Evolutionary conservation across 805 yeast genomes (phyloP), one percentile per base, ranked within the genome.

Genomic region (Candida railenensis): DNA sequence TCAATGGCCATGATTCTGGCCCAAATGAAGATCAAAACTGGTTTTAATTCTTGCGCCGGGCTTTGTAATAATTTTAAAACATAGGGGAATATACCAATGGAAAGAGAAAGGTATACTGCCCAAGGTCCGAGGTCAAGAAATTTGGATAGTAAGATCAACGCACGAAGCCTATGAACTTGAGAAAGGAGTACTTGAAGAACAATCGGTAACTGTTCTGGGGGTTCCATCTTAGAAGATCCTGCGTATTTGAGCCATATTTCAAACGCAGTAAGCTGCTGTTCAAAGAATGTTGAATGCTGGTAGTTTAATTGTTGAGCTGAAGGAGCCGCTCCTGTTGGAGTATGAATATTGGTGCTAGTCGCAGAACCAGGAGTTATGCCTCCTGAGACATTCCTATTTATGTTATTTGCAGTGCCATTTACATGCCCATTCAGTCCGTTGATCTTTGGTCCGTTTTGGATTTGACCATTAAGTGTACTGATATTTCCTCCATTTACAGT

Each of bases 1-100:
- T 92, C 98, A 20, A 94, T 95, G 2, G 97, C 91, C 94, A 94
- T 89, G 19, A 94, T 89, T 53, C 98, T 76, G 0, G 98, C 96
- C 99, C 99, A 94, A 45, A 94, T 94, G 58, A 92, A 94, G 1
- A 94, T 94, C 47, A 94, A 68, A 2, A 92, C 96, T 0, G 98
- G 98, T 57, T 90, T 90, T 48, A 94, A 73, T 58, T 94, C 98
- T 22, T 89, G 95, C 0, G 98, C 97, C 0, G 98, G 98, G 49
- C 95, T 85, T 61, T 92, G 98, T 30, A 94, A 69, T 19, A 94
- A 74, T 56, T 91, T 89, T 45, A 92, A 71, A 28, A 94, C 96
- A 60, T 94, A 94, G 0, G 98, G 98, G 65, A 92, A 94, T 25
- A 94, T 92, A 19, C 98, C 98, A 53, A 94, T 91, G 5, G 96